Evolutionary conservation across 805 yeast species (phyloP).

Genomic region (Wickerhamomyces hampshirensis): DNA sequence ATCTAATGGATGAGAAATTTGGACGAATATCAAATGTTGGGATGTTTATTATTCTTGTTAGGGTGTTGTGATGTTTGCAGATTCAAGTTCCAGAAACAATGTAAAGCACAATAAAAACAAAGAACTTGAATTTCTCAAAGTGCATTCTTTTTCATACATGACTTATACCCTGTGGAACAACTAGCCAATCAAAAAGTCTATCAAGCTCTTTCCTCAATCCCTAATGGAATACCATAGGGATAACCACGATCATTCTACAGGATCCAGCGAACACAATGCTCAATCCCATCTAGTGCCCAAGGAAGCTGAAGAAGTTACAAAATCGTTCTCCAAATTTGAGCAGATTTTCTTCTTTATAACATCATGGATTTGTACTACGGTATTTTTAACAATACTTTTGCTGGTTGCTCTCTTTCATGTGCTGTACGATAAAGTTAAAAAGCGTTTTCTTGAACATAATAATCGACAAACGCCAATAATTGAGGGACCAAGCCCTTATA

Average conservation of each 20-base stretch:
- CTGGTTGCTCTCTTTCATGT: constrained; percentile 11
- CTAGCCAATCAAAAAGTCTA: too few relatives aligned
- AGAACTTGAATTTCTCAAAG: too few relatives aligned
- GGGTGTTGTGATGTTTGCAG: too few relatives aligned
- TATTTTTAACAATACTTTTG: constrained; percentile 14
- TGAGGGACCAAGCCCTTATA: constrained; percentile 7
- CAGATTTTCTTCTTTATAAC: constrained; percentile 9
- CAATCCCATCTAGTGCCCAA: constrained; percentile 11
- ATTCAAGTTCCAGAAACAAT: too few relatives aligned
- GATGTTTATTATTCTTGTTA: too few relatives aligned
- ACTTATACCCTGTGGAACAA: too few relatives aligned
- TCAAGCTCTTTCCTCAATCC: too few relatives aligned
- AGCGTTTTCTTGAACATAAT: neutral
- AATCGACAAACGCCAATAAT: constrained; percentile 4
- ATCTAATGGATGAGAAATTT: too few relatives aligned
- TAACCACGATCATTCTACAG: neutral
- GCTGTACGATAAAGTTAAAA: neutral
- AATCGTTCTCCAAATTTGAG: neutral
- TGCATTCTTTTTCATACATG: too few relatives aligned
- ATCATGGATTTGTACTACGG: constrained; percentile 10
- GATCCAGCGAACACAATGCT: constrained; percentile 1
- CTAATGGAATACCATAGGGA: neutral
- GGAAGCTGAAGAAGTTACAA: neutral
- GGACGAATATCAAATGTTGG: too few relatives aligned
- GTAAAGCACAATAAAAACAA: too few relatives aligned